Evolutionary conservation across 495 filamentous ascomycete species (phyloP).

Genomic region (Aspergillus mulundensis): DNA sequence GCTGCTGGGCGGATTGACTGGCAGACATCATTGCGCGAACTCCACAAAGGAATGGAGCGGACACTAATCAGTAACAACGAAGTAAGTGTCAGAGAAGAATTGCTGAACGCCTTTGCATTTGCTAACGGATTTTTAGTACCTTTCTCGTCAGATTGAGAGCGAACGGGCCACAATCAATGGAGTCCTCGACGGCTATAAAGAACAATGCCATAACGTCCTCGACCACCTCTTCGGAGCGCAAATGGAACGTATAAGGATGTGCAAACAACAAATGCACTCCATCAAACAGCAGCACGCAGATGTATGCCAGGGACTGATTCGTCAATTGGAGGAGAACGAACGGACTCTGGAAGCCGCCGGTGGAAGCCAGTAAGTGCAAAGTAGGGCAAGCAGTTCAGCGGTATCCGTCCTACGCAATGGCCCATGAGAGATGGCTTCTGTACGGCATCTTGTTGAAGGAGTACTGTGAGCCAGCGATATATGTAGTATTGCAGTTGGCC

Average conservation of each 20-base stretch:
- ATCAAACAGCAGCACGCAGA: conserved; percentile 31
- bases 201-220: conserved; percentile 32
- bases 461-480: too few relatives aligned
- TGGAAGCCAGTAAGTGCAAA: not conserved
- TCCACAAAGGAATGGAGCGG: conserved; percentile 21
- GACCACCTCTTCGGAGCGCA: conserved; percentile 32
- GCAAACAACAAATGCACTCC: conserved; percentile 28
- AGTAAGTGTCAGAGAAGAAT: conserved; percentile 17
- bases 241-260: conserved; percentile 28
- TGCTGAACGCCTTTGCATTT: not conserved
- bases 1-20: conserved; percentile 15
- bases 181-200: conserved; percentile 29
- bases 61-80: conserved; percentile 23
- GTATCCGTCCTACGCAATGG: not conserved
- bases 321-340: conserved; percentile 28
- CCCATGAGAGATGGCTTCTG: too few relatives aligned
- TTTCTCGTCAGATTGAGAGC: conserved; percentile 27
- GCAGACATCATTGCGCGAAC: conserved; percentile 24
- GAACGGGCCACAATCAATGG: conserved; percentile 28
- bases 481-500: too few relatives aligned
- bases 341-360: conserved; percentile 10
- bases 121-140: conserved; percentile 19
- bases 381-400: not conserved
- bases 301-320: conserved; percentile 32
- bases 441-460: too few relatives aligned